A percentile compares a stretch with the other conserved stretches of the same genome.
Conservation (phyloP, 805 yeast species). For the Sugiyamaella qingdaonensis region DNA sequence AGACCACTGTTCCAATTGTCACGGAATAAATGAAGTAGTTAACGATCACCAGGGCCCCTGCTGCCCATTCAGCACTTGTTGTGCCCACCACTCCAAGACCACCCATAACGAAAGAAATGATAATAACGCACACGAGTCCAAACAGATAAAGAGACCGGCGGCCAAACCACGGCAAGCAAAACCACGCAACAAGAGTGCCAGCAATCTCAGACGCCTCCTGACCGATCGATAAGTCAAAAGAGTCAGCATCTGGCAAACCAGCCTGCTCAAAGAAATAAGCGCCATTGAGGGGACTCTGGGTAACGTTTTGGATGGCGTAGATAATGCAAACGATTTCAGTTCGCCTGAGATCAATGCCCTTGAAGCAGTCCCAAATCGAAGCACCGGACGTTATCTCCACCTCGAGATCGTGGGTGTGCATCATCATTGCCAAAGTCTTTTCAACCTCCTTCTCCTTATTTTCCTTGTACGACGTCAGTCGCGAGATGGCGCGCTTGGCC, state of each 20-base stretch:
- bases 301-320: constrained; percentile 43
- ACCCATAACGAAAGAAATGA: not conserved
- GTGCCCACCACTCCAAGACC: not conserved
- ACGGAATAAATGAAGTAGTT: constrained; percentile 39
- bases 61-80: not conserved
- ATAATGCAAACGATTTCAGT: constrained; percentile 43
- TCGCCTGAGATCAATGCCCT: constrained; percentile 43
- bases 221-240: constrained; percentile 46
- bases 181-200: constrained; percentile 35
- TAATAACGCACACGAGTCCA: constrained; percentile 27
- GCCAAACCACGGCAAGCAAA: constrained; percentile 21
- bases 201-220: constrained; percentile 44
- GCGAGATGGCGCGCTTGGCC: constrained; percentile 39
- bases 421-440: constrained; percentile 20
- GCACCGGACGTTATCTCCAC: constrained; percentile 24
- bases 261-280: constrained; percentile 44
- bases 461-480: constrained; percentile 34
- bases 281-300: constrained; percentile 10
- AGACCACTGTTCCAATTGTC: constrained; percentile 43
- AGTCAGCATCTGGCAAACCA: constrained; percentile 14
- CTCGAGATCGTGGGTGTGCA: constrained; percentile 42
- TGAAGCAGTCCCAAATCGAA: constrained; percentile 41
- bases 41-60: not conserved
- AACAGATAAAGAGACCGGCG: constrained; percentile 22
- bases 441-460: constrained; percentile 23